These are phyloP conservation scores for Hypoxylon sp. DNA, from an alignment of 2,329 filamentous ascomycete genomes.

Conservation along the genomic window DNA sequence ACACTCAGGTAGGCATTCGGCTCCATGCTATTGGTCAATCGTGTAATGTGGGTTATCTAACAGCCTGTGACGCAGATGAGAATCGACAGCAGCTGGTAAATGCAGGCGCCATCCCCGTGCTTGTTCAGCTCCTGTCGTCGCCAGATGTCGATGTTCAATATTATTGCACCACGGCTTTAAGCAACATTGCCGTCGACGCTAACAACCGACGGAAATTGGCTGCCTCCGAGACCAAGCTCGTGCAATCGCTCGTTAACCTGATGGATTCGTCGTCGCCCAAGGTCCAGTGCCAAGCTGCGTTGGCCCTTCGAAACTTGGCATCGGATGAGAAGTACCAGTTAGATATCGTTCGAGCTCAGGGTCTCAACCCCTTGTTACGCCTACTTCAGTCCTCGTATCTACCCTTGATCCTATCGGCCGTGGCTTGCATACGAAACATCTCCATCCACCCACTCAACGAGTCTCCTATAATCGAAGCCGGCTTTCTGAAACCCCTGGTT, in stretches of 20 bases:
- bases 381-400: constrained; percentile 95
- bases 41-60: constrained; percentile 26
- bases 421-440: constrained; percentile 98
- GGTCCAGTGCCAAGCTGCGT: constrained; percentile 95
- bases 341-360: constrained; percentile 92
- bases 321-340: constrained; percentile 99
- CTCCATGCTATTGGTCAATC: neutral
- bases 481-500: constrained; percentile 92
- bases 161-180: constrained; percentile 97
- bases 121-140: constrained; percentile 93
- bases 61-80: constrained; percentile 72
- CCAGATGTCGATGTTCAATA: constrained; percentile 98
- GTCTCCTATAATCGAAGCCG: constrained; percentile 97
- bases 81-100: constrained; percentile 98
- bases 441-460: constrained; percentile 98
- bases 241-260: constrained; percentile 92
- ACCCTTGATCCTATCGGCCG: constrained; percentile 93
- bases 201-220: constrained; percentile 92
- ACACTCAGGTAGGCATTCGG: constrained; percentile 81
- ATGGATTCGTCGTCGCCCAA: constrained; percentile 99
- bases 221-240: constrained; percentile 88
- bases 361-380: constrained; percentile 85
- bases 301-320: constrained; percentile 92
- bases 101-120: constrained; percentile 95
- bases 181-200: constrained; percentile 96